These are phyloP conservation scores for Diaporthe citri DNA, from an alignment of 2,329 filamentous ascomycete species.

Conservation along the genomic window DNA sequence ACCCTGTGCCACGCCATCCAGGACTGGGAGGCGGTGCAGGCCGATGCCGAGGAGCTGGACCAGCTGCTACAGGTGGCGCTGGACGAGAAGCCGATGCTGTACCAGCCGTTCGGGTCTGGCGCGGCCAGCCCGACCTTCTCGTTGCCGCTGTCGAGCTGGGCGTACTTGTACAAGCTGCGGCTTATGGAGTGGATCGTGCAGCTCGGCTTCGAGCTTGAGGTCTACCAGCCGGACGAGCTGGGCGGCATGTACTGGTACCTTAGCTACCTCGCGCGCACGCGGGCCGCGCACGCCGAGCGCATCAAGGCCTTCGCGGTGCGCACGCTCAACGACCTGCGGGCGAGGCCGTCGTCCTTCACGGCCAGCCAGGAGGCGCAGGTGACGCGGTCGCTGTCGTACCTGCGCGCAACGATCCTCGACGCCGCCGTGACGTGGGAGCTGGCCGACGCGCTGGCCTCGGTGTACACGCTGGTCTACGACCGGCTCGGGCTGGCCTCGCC, in stretches of 20 bases:
- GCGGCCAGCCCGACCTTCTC: constrained; percentile 70
- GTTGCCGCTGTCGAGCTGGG: constrained; percentile 87
- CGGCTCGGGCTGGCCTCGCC: constrained; percentile 68
- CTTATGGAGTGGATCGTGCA: constrained; percentile 90
- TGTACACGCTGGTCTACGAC: constrained; percentile 74
- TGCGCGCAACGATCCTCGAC: constrained; percentile 73
- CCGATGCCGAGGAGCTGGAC: constrained; percentile 84
- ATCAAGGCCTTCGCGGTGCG: constrained; percentile 75
- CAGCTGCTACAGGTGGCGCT: constrained; percentile 72
- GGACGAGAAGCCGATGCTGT: constrained; percentile 70
- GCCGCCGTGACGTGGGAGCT: constrained; percentile 72
- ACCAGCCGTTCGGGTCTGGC: constrained; percentile 53
- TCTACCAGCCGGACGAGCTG: constrained; percentile 89
- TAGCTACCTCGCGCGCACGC: constrained; percentile 77
- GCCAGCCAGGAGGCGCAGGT: constrained; percentile 57
- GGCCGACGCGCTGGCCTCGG: constrained; percentile 65
- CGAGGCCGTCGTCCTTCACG: constrained; percentile 43
- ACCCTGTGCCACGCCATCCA: constrained; percentile 87
- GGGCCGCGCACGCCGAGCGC: constrained; percentile 77
- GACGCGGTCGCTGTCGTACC: constrained; percentile 63
- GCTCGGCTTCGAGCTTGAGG: constrained; percentile 92
- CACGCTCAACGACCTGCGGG: constrained; percentile 51
- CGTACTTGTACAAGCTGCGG: constrained; percentile 88
- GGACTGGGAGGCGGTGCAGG: constrained; percentile 87
- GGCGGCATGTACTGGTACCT: constrained; percentile 93